Conservation (phyloP, 352 stramenopile species). For the Phytophthora cryptogea region DNA sequence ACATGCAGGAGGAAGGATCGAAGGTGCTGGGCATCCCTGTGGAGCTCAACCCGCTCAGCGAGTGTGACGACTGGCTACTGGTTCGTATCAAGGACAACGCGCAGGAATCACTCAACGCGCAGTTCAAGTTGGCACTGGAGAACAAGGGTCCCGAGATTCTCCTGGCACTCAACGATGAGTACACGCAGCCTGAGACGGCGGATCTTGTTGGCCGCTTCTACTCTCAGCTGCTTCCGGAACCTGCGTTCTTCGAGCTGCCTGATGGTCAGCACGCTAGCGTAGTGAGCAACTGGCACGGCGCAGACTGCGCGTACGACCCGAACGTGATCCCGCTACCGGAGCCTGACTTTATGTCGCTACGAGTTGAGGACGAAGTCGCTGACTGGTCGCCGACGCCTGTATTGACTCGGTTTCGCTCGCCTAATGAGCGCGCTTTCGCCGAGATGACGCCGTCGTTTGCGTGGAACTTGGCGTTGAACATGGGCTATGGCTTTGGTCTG, state of each 20-base stretch:
- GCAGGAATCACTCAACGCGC: constrained; percentile 33
- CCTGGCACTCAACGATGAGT: constrained; percentile 86
- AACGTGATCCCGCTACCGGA: constrained; percentile 46
- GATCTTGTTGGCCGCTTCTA: constrained; percentile 67
- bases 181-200: constrained; percentile 52
- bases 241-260: constrained; percentile 63
- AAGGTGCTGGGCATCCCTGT: constrained; percentile 59
- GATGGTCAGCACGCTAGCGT: constrained; percentile 46
- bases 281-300: constrained; percentile 80
- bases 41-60: constrained; percentile 67
- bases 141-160: constrained; percentile 62
- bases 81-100: constrained; percentile 66
- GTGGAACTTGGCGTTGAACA: constrained; percentile 32
- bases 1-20: constrained; percentile 83
- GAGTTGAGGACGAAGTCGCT: constrained; percentile 16
- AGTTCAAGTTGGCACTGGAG: constrained; percentile 49
- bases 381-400: constrained; percentile 24
- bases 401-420: constrained; percentile 33
- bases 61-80: constrained; percentile 84
- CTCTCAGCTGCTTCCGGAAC: constrained; percentile 54
- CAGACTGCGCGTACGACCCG: constrained; percentile 62
- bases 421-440: constrained; percentile 43
- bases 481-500: constrained; percentile 61
- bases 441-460: constrained; percentile 38
- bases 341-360: constrained; percentile 34